Base-by-base conservation (phyloP, 169 alveolate species). In the Amoebophrya sp. region DNA sequence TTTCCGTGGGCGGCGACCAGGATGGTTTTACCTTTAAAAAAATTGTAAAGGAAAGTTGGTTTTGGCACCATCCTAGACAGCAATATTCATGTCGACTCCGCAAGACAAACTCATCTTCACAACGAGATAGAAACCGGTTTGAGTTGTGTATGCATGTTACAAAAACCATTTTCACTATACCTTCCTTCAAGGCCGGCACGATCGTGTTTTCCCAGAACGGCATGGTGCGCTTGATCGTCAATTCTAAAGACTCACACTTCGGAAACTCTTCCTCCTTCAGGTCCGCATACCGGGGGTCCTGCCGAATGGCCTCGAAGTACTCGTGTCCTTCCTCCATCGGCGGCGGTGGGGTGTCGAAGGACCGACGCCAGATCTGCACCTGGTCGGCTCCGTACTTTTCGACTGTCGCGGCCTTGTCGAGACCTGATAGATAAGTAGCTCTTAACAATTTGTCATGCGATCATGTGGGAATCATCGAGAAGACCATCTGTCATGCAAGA, bases 311-410 rank as follows among this genome's bases (percentile, higher is more conserved):
- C 23, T 99, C 99, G 96, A 96, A 95, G 94, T 97, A 95, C 90
- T 95, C 96, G 95, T 97, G 98, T 89, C 93, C 93, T 41, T 93
- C 94, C 14, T 95, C 98, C 33, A 96, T 93, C 39, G 96, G 95
- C 35, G 99, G 99, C 40, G 99, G 99, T 0, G 99, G 99, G 89
- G 96, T 96, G 91, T 97, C 98, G 95, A 96, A 98, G 41, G 98
- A 96, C 93, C 99, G 96, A 95, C 99, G 96, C 99, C 99, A 97
- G n/a, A 96, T 93, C 91, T 96, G 95, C 33, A 97, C 99, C 95
- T 97, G 95, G 89, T 97, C 99, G 92, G 96, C 98, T 47, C 99
- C 98, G 94, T 97, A 97, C 94, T 97, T 96, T 83, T 95, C 96
- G 18, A 98, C 98, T 40, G 99, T 97, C 92, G 97, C 99, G 54